Percentiles rank a stretch among this genome's conserved stretches.
Conservation (phyloP, 768 basidiomycete species). For the Auriscalpium orientale region DNA sequence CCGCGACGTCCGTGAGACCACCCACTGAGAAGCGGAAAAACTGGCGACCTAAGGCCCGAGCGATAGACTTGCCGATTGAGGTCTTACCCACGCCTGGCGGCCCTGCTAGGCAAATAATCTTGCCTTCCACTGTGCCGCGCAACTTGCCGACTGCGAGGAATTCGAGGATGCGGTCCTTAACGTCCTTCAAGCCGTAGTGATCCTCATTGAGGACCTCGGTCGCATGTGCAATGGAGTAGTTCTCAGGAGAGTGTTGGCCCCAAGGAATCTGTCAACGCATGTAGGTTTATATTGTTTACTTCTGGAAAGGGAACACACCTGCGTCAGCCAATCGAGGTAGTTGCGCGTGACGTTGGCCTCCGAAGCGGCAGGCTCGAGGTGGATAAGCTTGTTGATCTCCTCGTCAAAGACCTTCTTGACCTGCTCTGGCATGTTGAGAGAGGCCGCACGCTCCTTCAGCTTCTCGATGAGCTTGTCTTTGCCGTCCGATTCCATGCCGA, state of each 20-base stretch:
- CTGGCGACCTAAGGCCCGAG: conserved; percentile 80
- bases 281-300: neutral
- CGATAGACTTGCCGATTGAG: conserved; percentile 90
- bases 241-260: conserved; percentile 92
- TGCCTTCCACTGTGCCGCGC: conserved; percentile 90
- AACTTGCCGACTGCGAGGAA: conserved; percentile 95
- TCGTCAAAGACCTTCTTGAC: conserved; percentile 96
- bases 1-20: conserved; percentile 94
- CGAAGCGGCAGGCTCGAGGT: conserved; percentile 83
- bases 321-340: conserved; percentile 89
- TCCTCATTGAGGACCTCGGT: conserved; percentile 85
- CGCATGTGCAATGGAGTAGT: conserved; percentile 81
- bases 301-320: conserved; percentile 33
- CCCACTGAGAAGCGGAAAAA: conserved; percentile 98
- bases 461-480: conserved; percentile 93
- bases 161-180: conserved; percentile 91
- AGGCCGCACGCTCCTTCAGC: conserved; percentile 78
- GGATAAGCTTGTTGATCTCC: conserved; percentile 83
- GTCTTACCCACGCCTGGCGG: conserved; percentile 99
- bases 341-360: conserved; percentile 93
- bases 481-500: conserved; percentile 91
- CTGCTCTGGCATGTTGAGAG: conserved; percentile 80
- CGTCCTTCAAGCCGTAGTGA: conserved; percentile 87
- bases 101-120: conserved; percentile 94
- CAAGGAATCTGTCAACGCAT: conserved; percentile 69